Base-by-base conservation (phyloP, 2,329 filamentous ascomycete species). In the Xylaria sp. region DNA sequence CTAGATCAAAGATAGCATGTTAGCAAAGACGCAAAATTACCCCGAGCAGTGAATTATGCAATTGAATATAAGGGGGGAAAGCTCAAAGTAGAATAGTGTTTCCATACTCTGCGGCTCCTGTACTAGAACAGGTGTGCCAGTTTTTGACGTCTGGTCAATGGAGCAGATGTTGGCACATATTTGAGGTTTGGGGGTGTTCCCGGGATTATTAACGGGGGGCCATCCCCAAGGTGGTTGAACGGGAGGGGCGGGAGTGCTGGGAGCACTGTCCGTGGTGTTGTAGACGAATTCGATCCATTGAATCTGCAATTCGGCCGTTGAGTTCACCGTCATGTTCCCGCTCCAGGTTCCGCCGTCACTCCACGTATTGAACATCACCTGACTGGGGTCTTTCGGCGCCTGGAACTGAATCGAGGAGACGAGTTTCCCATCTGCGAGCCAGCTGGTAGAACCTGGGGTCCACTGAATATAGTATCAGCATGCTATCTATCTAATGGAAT, bases 261-360 rank as follows among this genome's bases (percentile, higher is more conserved):
- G 66, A 4, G 72, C 2, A 23, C 30, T 64, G 61, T 80, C 79
- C 2, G 80, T 80, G 59, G 73, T 78, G 70, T 81, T 81, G 63
- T 84, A 87, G 12, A 83, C 80, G 48, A 81, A 75, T 69, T 87
- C 84, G 61, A 87, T 82, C 83, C 83, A 87, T 75, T 83, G 81
- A 46, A 87, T 80, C 62, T 86, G 83, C 74, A 86, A 78, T 63
- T 81, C 82, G 0, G 84, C 84, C 36, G 77, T 76, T 8, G 74
- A 72, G 20, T 79, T 80, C 4, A 77, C 73, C 23, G 64, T 69
- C 74, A 76, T 85, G 55, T 82, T 79, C 4, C 83, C 84, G 60
- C 80, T 83, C 84, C 84, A 87, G 43, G 77, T 77, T 5, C 84
- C 84, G 32, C 84, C 84, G 70, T 86, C 83, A 63, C 82, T 82